Percentiles rank a stretch among this genome's conserved stretches.
phyloP scores from a whole-genome alignment of 2,329 filamentous ascomycete genomes.

The Aspergillus sergii region DNA sequence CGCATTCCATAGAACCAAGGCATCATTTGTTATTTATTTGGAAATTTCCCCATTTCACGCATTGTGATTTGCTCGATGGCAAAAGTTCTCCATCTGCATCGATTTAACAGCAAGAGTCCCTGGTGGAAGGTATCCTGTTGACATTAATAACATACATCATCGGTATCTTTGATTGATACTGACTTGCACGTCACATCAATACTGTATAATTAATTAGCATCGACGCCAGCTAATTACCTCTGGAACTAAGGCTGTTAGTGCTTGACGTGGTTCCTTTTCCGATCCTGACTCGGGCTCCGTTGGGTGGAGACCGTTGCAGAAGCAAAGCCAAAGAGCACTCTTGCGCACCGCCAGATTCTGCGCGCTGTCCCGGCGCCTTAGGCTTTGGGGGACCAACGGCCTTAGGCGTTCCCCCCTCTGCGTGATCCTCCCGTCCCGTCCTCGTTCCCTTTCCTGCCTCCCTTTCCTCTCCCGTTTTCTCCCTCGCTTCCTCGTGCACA shows the following conservation, averaged over 20 bases:
- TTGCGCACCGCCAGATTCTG: conserved; percentile 5
- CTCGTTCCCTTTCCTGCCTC: conserved; percentile 16
- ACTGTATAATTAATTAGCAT: neutral
- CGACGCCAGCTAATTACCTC: conserved; percentile 2
- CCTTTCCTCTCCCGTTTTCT: conserved; percentile 18
- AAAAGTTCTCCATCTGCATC: neutral
- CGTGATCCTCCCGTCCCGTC: conserved; percentile 4
- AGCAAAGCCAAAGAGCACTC: conserved; percentile 4
- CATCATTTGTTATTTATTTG: conserved; percentile 1
- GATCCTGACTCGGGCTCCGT: conserved; percentile 3
- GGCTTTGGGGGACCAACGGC: neutral
- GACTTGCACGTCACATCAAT: too few relatives aligned
- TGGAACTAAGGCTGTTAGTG: conserved; percentile 6
- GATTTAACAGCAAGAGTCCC: neutral
- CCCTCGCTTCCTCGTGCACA: conserved; percentile 16
- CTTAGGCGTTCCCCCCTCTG: conserved; percentile 9
- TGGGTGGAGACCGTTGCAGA: neutral
- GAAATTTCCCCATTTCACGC: neutral
- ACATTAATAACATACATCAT: neutral
- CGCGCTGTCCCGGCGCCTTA: conserved; percentile 2
- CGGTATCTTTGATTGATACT: neutral
- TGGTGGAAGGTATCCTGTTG: neutral
- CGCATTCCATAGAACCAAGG: conserved; percentile 10
- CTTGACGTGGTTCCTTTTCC: conserved; percentile 5
- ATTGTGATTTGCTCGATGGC: conserved; percentile 1